Evolutionary conservation across 176 grass and related monocot genomes (phyloP).

Genomic region (Oryza glaberrima): DNA sequence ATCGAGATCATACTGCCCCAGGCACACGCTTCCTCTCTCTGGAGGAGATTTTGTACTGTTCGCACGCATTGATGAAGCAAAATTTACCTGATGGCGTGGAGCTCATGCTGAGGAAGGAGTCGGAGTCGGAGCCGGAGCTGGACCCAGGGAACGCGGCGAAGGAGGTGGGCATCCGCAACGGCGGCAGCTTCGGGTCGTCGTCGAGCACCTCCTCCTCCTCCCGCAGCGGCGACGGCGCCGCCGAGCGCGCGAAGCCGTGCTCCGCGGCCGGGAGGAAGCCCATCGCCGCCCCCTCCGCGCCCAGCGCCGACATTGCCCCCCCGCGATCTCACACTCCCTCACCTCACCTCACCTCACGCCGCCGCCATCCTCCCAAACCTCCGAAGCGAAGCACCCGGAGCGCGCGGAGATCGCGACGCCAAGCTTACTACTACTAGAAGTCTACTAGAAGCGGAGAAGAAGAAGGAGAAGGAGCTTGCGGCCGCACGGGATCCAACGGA

Average conservation of each 20-base stretch:
- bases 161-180: conserved; percentile 51
- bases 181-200: conserved; percentile 50
- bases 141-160: conserved; percentile 41
- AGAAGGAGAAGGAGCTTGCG: not conserved
- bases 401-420: not conserved
- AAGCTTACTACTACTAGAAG: not conserved
- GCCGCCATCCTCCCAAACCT: conserved; percentile 40
- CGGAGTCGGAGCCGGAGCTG: conserved; percentile 42
- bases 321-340: not conserved
- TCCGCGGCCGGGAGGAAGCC: conserved; percentile 49
- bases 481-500: conserved; percentile 49
- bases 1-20: conserved; percentile 30
- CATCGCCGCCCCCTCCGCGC: conserved; percentile 49
- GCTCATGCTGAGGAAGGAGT: conserved; percentile 71
- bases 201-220: conserved; percentile 35
- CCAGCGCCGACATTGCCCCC: conserved; percentile 48
- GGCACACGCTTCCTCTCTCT: not conserved
- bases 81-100: conserved; percentile 64
- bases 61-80: not conserved
- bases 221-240: conserved; percentile 51
- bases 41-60: not conserved
- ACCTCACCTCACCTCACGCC: not conserved
- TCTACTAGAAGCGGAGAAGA: not conserved
- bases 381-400: conserved; percentile 25
- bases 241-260: conserved; percentile 50